Evolutionary conservation across 148 eudicot genomes (phyloP).

Genomic region (Vaccinium vitisidaea): DNA sequence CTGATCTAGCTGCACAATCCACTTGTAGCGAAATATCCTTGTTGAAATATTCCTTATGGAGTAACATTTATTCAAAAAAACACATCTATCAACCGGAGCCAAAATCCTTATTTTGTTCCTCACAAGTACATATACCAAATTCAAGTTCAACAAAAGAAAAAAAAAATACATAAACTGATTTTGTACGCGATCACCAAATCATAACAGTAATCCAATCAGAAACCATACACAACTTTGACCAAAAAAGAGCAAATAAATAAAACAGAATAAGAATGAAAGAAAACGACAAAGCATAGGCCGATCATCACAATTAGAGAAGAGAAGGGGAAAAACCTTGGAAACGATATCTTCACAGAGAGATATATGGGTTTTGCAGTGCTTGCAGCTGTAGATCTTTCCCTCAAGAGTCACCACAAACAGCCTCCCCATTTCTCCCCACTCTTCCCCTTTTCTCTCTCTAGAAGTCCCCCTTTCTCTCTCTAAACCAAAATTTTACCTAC

Average conservation of each 20-base stretch:
- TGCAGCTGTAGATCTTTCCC: conserved; percentile 80
- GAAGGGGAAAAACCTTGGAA: conserved; percentile 55
- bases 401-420: conserved; percentile 63
- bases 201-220: not conserved
- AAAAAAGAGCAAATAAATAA: not conserved
- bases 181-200: too few relatives aligned
- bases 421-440: conserved; percentile 50
- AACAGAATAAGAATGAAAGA: not conserved
- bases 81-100: too few relatives aligned
- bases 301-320: not conserved
- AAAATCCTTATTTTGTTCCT: too few relatives aligned
- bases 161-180: too few relatives aligned
- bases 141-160: too few relatives aligned
- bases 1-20: too few relatives aligned
- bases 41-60: too few relatives aligned
- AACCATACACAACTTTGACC: not conserved
- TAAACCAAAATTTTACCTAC: not conserved
- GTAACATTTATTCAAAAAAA: too few relatives aligned
- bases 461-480: conserved; percentile 12
- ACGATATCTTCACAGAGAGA: conserved; percentile 56
- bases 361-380: conserved; percentile 76
- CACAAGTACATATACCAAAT: too few relatives aligned
- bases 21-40: too few relatives aligned
- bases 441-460: conserved; percentile 2
- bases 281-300: not conserved